Conservation (phyloP, 345 rosid genomes). For the Corchorus olitorius region DNA sequence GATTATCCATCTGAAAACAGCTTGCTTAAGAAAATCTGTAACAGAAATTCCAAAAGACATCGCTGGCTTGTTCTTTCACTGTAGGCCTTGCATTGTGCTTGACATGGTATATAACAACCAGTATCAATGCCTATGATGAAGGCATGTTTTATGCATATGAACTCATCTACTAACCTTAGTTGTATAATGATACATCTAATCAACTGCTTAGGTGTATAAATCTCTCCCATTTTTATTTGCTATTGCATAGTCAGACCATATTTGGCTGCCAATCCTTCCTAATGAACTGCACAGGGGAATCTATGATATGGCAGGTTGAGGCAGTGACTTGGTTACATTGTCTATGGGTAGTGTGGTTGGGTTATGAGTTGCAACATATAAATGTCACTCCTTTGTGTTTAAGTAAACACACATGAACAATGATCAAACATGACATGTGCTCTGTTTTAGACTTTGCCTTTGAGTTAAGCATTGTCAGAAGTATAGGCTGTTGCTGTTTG, state of each 20-base stretch:
- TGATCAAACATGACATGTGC: conserved; percentile 24
- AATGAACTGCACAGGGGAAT: neutral
- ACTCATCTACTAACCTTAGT: neutral
- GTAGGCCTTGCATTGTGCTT: conserved; percentile 2
- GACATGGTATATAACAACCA: neutral
- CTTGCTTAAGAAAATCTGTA: neutral
- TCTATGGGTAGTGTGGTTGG: neutral
- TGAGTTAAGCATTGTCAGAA: neutral
- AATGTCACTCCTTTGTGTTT: neutral
- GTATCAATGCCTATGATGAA: neutral
- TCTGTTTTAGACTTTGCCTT: conserved; percentile 5
- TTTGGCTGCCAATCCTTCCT: neutral
- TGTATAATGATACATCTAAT: neutral
- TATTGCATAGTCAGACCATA: neutral
- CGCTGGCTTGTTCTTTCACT: neutral
- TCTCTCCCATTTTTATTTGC: neutral
- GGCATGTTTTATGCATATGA: neutral
- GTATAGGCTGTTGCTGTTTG: conserved; percentile 2
- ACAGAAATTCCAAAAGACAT: neutral
- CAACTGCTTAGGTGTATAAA: neutral
- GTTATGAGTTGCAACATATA: neutral
- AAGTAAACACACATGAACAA: neutral
- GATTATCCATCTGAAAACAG: neutral
- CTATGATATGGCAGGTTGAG: neutral
- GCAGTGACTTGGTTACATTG: neutral